These are phyloP conservation scores for Hirschioporus abietinus DNA, from an alignment of 768 basidiomycete species.

Conservation along the genomic window DNA sequence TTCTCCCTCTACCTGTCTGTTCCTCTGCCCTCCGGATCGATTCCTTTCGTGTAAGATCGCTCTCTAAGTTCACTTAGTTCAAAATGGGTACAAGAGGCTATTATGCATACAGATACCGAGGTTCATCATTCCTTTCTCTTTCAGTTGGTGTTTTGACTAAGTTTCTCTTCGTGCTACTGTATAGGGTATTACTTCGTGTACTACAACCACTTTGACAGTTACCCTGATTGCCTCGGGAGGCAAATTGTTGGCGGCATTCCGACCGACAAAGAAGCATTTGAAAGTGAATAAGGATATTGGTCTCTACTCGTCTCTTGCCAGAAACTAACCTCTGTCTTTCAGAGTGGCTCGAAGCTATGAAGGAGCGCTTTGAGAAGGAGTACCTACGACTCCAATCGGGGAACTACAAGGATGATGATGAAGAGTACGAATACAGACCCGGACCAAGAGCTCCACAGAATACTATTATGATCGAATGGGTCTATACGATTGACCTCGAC, in stretches of 20 bases:
- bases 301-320: not conserved
- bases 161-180: too few relatives aligned
- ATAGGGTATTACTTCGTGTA: conserved; percentile 16
- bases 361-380: conserved; percentile 10
- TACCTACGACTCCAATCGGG: conserved; percentile 8
- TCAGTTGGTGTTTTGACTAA: not conserved
- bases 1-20: too few relatives aligned
- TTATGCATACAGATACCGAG: conserved; percentile 1
- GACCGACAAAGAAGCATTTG: conserved; percentile 9
- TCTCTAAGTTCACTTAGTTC: too few relatives aligned
- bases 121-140: not conserved
- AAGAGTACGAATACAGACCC: conserved; percentile 4
- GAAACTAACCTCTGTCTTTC: not conserved
- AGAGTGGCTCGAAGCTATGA: conserved; percentile 13
- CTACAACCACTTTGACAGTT: conserved; percentile 19
- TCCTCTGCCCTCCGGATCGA: too few relatives aligned
- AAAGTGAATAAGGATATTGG: not conserved
- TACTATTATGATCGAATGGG: conserved; percentile 23
- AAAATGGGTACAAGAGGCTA: not conserved
- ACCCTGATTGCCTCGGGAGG: conserved; percentile 22
- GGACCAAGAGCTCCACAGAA: conserved; percentile 9
- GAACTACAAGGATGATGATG: not conserved
- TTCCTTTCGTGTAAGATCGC: too few relatives aligned
- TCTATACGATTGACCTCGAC: conserved; percentile 27
- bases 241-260: conserved; percentile 19